These are phyloP conservation scores for Lagenidium sp. DNA, from an alignment of 352 stramenopile genomes.

Conservation along the genomic window DNA sequence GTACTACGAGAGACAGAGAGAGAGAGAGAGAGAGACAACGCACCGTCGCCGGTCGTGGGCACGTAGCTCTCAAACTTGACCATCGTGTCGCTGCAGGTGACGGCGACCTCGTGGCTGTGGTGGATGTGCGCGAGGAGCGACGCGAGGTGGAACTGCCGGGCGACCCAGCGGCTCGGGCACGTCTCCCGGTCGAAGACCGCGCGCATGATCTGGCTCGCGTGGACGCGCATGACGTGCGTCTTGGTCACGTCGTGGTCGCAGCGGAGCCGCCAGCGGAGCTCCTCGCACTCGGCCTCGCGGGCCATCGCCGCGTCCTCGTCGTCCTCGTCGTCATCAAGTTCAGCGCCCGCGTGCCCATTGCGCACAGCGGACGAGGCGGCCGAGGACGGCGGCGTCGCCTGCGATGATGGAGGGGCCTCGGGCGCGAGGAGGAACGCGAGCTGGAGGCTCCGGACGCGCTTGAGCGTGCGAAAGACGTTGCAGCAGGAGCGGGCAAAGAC, in stretches of 20 bases:
- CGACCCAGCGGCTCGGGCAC: slow-evolving; percentile 38
- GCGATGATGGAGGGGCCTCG: no score
- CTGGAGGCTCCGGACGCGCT: slow-evolving; percentile 71
- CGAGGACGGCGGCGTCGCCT: no score
- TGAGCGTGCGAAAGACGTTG: slow-evolving; percentile 77
- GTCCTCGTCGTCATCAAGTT: slow-evolving; percentile 14
- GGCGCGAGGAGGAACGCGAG: slow-evolving; percentile 38
- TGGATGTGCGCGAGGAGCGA: slow-evolving; percentile 76
- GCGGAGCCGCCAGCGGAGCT: slow-evolving; percentile 54
- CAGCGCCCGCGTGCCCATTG: no score
- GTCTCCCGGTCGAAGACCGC: slow-evolving; percentile 57
- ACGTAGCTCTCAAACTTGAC: slow-evolving; percentile 82
- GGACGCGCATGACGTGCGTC: slow-evolving; percentile 78
- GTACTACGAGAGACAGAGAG: not conserved
- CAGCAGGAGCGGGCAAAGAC: slow-evolving; percentile 69
- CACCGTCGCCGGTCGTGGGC: slow-evolving; percentile 36
- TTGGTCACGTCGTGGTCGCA: slow-evolving; percentile 86
- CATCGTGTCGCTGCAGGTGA: slow-evolving; percentile 50
- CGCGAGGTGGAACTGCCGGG: slow-evolving; percentile 62
- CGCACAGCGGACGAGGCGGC: no score
- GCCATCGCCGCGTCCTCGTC: slow-evolving; percentile 18
- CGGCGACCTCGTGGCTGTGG: slow-evolving; percentile 66
- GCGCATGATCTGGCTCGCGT: slow-evolving; percentile 68
- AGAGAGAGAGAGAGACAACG: not conserved
- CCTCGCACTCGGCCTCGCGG: slow-evolving; percentile 48